Conservation (phyloP, 2,329 filamentous ascomycete species). For the Davidsoniella neocaledoniae region DNA sequence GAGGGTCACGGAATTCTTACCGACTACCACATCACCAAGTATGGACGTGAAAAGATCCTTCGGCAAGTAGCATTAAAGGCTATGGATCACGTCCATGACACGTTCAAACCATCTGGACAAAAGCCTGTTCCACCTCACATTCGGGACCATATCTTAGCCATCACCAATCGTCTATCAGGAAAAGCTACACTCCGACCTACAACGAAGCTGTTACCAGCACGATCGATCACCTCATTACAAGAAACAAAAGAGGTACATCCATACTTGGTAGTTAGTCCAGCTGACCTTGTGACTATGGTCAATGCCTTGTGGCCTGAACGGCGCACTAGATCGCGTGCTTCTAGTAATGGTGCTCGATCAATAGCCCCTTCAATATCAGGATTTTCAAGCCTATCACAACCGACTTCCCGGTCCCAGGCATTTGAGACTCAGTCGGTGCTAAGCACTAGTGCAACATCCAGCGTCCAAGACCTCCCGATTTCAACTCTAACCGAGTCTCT, state of each 20-base stretch:
- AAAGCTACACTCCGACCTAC: slow-evolving; percentile 30
- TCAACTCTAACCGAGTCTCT: slow-evolving; percentile 24
- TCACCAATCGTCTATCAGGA: slow-evolving; percentile 46
- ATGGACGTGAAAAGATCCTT: slow-evolving; percentile 67
- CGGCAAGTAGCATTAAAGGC: slow-evolving; percentile 67
- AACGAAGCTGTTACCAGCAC: slow-evolving; percentile 49
- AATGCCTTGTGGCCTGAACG: slow-evolving; percentile 70
- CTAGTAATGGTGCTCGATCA: slow-evolving; percentile 40
- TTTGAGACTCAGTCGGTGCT: slow-evolving; percentile 54
- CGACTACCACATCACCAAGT: slow-evolving; percentile 83
- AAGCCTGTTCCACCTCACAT: slow-evolving; percentile 44
- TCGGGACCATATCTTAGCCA: slow-evolving; percentile 53
- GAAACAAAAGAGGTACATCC: slow-evolving; percentile 67
- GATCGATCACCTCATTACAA: slow-evolving; percentile 53
- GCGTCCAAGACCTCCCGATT: slow-evolving; percentile 51
- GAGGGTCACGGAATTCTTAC: slow-evolving; percentile 68
- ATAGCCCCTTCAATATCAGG: slow-evolving; percentile 52
- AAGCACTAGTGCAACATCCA: slow-evolving; percentile 56
- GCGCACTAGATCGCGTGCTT: slow-evolving; percentile 45
- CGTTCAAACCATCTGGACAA: slow-evolving; percentile 36
- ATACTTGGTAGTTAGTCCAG: slow-evolving; percentile 62
- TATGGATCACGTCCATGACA: slow-evolving; percentile 63
- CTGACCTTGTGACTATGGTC: slow-evolving; percentile 64
- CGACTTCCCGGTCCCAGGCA: slow-evolving; percentile 43
- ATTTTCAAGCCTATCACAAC: slow-evolving; percentile 51